Evolutionary conservation across 192 early-diverging fungal species (phyloP).

Genomic region (Backusella luteola): DNA sequence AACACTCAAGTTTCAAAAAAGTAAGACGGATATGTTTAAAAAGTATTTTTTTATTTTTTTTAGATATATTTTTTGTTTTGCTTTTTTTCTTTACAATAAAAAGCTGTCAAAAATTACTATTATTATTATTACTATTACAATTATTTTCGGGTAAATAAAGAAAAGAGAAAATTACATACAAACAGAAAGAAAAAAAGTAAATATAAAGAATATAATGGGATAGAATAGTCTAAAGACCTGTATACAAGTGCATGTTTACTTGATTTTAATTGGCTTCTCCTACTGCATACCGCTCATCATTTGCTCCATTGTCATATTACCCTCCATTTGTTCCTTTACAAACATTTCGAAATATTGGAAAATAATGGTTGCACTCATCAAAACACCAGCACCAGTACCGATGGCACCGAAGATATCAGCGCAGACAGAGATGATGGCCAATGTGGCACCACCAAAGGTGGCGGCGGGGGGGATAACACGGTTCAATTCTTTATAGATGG

Average conservation of each 20-base stretch:
- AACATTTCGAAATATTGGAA: constrained; percentile 93
- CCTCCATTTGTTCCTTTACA: constrained; percentile 86
- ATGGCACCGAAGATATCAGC: constrained; percentile 98
- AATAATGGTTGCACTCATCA: constrained; percentile 78
- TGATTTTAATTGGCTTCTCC: background rate
- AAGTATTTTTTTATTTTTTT: too few relatives aligned
- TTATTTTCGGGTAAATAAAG: too few relatives aligned
- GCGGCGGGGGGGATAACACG: constrained; percentile 97
- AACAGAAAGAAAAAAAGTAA: background rate
- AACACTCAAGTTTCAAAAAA: too few relatives aligned
- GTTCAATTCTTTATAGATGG: constrained; percentile 99
- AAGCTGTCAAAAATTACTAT: background rate
- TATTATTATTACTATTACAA: background rate
- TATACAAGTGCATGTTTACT: background rate
- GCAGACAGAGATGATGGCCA: constrained; percentile 91
- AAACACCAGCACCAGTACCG: constrained; percentile 98
- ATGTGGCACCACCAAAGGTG: constrained; percentile 93
- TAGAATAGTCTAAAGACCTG: background rate
- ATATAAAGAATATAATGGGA: background rate
- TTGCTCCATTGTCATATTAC: constrained; percentile 4
- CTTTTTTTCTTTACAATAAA: too few relatives aligned
- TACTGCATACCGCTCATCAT: constrained; percentile 7
- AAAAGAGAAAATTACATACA: background rate
- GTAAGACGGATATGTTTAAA: too few relatives aligned
- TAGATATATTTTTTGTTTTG: too few relatives aligned